These are phyloP conservation scores for Aristolochia fimbriata DNA, from an alignment of 164 flowering plant species.

Conservation along the genomic window DNA sequence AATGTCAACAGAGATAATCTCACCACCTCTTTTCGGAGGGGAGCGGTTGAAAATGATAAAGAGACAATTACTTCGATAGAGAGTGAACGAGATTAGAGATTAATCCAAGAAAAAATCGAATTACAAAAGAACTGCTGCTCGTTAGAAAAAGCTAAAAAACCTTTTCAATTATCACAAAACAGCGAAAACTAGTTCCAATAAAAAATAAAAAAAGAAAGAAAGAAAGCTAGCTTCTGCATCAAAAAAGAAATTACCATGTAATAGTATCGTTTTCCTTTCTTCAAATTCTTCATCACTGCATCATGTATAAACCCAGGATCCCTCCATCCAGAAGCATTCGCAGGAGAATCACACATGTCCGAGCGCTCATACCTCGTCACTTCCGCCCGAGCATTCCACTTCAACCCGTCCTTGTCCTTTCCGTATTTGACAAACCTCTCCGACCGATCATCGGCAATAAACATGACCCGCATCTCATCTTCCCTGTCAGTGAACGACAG, in stretches of 20 bases:
- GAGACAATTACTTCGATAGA: no score
- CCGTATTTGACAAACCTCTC: conserved; percentile 62
- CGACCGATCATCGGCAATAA: conserved; percentile 46
- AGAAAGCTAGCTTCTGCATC: no score
- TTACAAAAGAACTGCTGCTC: no score
- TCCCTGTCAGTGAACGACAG: conserved; percentile 49
- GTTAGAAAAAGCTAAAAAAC: no score
- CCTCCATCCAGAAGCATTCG: conserved; percentile 87
- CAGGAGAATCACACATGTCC: conserved; percentile 85
- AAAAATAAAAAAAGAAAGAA: no score
- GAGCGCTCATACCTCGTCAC: conserved; percentile 72
- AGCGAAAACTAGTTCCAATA: no score
- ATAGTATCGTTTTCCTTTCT: conserved; percentile 57
- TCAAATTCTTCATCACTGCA: conserved; percentile 61
- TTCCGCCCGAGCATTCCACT: conserved; percentile 27
- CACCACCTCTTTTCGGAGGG: no score
- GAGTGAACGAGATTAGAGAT: no score
- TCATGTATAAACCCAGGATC: conserved; percentile 86
- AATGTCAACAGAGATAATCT: no score
- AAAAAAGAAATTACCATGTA: conserved; percentile 44
- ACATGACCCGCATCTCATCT: conserved; percentile 90
- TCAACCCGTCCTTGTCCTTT: conserved; percentile 22
- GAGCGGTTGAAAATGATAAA: no score
- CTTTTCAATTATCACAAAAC: no score
- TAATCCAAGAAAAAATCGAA: no score